Evolutionary conservation across 75 land plant genomes (phyloP).

Genomic region (Picea sitchensis): DNA sequence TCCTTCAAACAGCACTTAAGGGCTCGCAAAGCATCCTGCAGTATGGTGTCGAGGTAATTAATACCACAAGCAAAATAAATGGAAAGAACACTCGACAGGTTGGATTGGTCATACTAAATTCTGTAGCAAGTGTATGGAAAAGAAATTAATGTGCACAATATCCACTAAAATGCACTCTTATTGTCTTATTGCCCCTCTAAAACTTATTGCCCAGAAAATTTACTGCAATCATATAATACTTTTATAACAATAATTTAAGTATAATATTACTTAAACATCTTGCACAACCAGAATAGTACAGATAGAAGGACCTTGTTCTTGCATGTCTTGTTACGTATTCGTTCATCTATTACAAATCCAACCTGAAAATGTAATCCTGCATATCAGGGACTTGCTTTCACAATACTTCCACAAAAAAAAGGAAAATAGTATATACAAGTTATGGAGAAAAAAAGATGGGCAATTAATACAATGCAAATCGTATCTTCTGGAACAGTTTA

Average conservation of each 20-base stretch:
- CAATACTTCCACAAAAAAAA: not conserved
- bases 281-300: not conserved
- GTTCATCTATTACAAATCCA: slow-evolving; percentile 89
- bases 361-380: slow-evolving; percentile 52
- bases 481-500: not conserved
- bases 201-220: too few species aligned
- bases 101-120: not conserved
- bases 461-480: not conserved
- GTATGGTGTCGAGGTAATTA: not conserved
- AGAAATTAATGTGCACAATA: not conserved
- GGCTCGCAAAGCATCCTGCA: slow-evolving; percentile 64
- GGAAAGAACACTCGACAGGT: not conserved
- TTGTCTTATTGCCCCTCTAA: not conserved
- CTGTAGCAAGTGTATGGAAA: not conserved
- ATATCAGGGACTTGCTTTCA: not conserved
- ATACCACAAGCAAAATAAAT: not conserved
- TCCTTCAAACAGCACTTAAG: slow-evolving; percentile 58
- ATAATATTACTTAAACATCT: slow-evolving; percentile 3
- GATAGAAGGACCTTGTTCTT: slow-evolving; percentile 68
- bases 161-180: not conserved
- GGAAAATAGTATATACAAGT: not conserved
- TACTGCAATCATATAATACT: not conserved
- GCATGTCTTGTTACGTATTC: slow-evolving; percentile 51
- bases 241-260: not conserved
- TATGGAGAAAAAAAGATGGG: not conserved